These are phyloP conservation scores for Karstenula rhodostoma DNA, from an alignment of 2,329 filamentous ascomycete species.

Conservation along the genomic window DNA sequence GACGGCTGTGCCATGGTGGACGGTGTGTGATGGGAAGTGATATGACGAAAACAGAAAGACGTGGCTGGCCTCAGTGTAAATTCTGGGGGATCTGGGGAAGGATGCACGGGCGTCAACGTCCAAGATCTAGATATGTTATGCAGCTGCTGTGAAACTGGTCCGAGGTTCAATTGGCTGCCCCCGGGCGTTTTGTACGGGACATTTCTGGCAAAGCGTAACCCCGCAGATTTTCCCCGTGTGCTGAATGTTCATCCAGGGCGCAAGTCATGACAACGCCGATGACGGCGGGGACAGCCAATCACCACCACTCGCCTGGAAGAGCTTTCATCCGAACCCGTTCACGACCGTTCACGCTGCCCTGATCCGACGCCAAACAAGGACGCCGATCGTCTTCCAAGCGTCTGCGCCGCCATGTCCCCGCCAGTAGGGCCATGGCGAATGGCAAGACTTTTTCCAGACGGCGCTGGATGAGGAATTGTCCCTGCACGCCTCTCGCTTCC, in stretches of 20 bases:
- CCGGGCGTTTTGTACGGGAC: not conserved
- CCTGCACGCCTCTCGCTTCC: not conserved
- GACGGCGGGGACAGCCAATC: not conserved
- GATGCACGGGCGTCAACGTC: not conserved
- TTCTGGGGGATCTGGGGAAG: not conserved
- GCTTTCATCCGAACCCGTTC: slow-evolving; percentile 6
- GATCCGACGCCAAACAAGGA: not conserved
- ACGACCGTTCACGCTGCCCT: not conserved
- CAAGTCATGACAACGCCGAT: slow-evolving; percentile 7
- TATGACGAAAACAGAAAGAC: not conserved
- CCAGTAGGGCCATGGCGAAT: not conserved
- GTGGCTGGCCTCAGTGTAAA: not conserved
- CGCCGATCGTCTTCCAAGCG: not conserved
- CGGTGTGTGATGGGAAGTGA: not conserved
- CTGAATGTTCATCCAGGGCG: slow-evolving; percentile 2
- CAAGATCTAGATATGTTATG: not conserved
- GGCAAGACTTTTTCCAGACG: slow-evolving; percentile 10
- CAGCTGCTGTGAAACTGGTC: not conserved
- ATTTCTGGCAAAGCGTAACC: not conserved
- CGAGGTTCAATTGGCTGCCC: not conserved
- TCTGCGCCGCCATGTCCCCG: not conserved
- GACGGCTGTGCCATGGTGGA: not conserved
- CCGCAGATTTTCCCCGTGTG: not conserved
- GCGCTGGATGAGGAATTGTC: slow-evolving; percentile 3
- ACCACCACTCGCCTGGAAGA: slow-evolving; percentile 5